Evolutionary conservation across 805 yeast genomes (phyloP).

Genomic region (Candida multigemmis): DNA sequence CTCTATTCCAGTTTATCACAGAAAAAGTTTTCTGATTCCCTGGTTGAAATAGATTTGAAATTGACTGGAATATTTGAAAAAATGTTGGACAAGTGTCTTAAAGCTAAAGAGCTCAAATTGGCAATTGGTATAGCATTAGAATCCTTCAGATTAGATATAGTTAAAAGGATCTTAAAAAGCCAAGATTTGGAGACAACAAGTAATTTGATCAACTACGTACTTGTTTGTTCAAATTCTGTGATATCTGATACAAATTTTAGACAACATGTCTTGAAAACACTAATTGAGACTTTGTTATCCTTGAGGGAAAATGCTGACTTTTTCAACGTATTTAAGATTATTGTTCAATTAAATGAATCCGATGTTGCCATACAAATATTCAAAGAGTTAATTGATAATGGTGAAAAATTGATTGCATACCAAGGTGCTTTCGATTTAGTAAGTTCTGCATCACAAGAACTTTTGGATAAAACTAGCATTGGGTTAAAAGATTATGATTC

Average conservation of each 20-base stretch:
- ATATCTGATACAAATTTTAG: constrained; percentile 61
- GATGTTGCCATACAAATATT: constrained; percentile 63
- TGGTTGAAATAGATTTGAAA: constrained; percentile 43
- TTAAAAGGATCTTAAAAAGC: constrained; percentile 45
- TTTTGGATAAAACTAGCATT: constrained; percentile 50
- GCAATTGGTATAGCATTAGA: constrained; percentile 91
- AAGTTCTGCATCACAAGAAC: constrained; percentile 82
- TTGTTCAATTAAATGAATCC: constrained; percentile 79
- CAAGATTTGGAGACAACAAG: constrained; percentile 45
- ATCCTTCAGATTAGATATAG: constrained; percentile 76
- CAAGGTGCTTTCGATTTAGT: constrained; percentile 96
- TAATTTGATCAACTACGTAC: constrained; percentile 59
- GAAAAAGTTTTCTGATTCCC: constrained; percentile 17
- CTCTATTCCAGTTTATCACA: constrained; percentile 65
- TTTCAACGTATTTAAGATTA: constrained; percentile 74
- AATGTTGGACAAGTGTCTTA: constrained; percentile 77
- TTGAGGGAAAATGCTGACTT: constrained; percentile 60
- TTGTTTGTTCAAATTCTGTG: constrained; percentile 63
- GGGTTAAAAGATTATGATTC: constrained; percentile 22
- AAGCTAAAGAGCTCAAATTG: constrained; percentile 60
- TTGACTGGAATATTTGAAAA: constrained; percentile 68
- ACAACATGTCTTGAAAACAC: constrained; percentile 48
- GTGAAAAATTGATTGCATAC: constrained; percentile 55
- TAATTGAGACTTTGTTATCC: constrained; percentile 52
- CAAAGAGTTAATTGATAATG: constrained; percentile 45